Evolutionary conservation across 208 protist species (phyloP).

Genomic region (Phytomonas sp.): DNA sequence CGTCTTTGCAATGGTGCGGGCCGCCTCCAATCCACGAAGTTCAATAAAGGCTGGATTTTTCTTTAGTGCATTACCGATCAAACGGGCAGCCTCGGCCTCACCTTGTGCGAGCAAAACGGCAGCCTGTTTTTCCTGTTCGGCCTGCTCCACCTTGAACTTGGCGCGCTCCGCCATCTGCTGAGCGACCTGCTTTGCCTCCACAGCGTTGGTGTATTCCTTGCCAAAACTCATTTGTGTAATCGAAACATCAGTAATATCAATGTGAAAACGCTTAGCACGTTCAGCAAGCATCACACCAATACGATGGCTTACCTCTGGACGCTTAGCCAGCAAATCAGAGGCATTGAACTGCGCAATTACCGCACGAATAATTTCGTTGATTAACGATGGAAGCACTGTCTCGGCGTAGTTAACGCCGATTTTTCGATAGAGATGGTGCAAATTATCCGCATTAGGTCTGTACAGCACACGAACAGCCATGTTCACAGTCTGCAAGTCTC

Average conservation of each 20-base stretch:
- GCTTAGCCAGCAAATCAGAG: slow-evolving; percentile 95
- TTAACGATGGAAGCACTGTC: slow-evolving; percentile 96
- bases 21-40: slow-evolving; percentile 89
- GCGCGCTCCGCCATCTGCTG: slow-evolving; percentile 95
- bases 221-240: slow-evolving; percentile 96
- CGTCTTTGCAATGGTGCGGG: slow-evolving; percentile 83
- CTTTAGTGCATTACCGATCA: slow-evolving; percentile 86
- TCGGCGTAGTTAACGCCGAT: slow-evolving; percentile 97
- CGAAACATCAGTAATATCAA: slow-evolving; percentile 97
- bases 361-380: slow-evolving; percentile 98
- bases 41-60: slow-evolving; percentile 89
- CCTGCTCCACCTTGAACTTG: slow-evolving; percentile 92
- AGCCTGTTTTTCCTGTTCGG: slow-evolving; percentile 91
- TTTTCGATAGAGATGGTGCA: slow-evolving; percentile 93
- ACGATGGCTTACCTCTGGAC: slow-evolving; percentile 88
- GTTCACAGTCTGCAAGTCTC: slow-evolving; percentile 98
- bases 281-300: slow-evolving; percentile 91
- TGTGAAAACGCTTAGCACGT: slow-evolving; percentile 94
- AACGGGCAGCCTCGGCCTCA: slow-evolving; percentile 86
- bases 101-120: slow-evolving; percentile 90
- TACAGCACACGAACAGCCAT: slow-evolving; percentile 97
- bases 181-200: slow-evolving; percentile 95
- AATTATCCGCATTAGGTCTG: slow-evolving; percentile 86
- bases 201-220: slow-evolving; percentile 92
- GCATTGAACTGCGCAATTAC: slow-evolving; percentile 99